Base-by-base conservation (phyloP, 2,329 filamentous ascomycete species). In the Aspergillus fumigatiaffinis region DNA sequence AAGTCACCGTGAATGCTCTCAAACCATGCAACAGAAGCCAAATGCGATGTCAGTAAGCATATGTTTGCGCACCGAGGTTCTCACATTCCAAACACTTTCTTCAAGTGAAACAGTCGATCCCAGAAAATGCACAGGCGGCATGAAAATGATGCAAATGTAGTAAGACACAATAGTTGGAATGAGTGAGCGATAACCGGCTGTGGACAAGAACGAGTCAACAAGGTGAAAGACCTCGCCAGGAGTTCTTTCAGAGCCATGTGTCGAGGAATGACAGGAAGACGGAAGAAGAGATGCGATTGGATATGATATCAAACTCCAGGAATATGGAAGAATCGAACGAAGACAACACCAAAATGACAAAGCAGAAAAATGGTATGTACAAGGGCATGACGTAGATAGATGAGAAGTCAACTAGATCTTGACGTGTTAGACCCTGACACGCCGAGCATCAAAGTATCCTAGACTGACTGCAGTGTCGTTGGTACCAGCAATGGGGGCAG, bases 381-480 rank as follows among this genome's bases (percentile, higher is more conserved):
- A 52, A 8, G 17, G n/a, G 9, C 17, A 5, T 26, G 49, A 44
- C 14, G 9, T 21, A n/a, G 21, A 35, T 21, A 26, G 23, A 23
- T 26, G 20, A 20, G 42, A 7, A 47, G 21, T 21, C 21, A 7
- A 21, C 21, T 23, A 26, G 44, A 21, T 17, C 25, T 46, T 32
- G n/a, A 14, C 7, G 32, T 38, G 17, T 61, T 60, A 73, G 20
- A 64, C 66, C 50, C 70, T 64, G 32, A 72, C 67, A 32, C 68
- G 71, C 50, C 76, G 65, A 17, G 77, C 71, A 51, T 76, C 75
- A 56, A 79, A 79, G 47, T 73, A 74, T 21, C 72, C 67, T 47
- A 79, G 59, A 53, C 71, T 76, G 32, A 79, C 63, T 21, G 76
- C 75, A 3, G 77, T 79, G 57, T 79, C 77, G 57, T 79, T 79